Evolutionary conservation across 306 rosid genomes (phyloP), one percentile per base, ranked within the genome.

Genomic region (Vigna nakashimae): DNA sequence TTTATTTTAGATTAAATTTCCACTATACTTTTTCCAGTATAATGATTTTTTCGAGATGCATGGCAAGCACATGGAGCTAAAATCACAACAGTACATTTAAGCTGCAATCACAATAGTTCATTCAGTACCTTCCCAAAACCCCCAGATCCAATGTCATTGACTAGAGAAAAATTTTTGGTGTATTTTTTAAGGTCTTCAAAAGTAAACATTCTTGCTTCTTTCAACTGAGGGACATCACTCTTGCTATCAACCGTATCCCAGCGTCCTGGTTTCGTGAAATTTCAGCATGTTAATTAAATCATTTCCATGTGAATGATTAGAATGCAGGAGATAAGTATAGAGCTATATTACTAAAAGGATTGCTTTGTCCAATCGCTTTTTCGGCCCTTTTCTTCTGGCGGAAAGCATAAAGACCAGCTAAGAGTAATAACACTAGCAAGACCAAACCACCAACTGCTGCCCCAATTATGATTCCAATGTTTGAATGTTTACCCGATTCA

Each of bases 71-170:
- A 17, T 1, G 8, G 8, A 38, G 43, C 9, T 7, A 38, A 10
- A 43, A 73, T 20, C 50, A 80, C 7, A 55, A 53, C 9, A 32
- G 32, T 13, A 20, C 10, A 42, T 48, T 49, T n/a, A 74, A 67
- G 26, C 60, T 43, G 24, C 42, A 52, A 57, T 3, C 34, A 30
- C 34, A 15, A 56, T 3, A 16, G 34, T 4, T 24, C 52, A 48
- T 32, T 46, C 11, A 71, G 62, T 50, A 89, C 96, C 89, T 89
- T 84, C 28, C 93, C 96, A 58, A 84, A 89, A 24, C 91, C 93
- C 13, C 96, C 93, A 34, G 87, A 67, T 76, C 96, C 96, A 74
- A 89, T 58, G 16, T 65, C 84, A 51, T 87, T 89, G 9, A 43
- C 82, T 40, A 45, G 75, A 38, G 91, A 85, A 75, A 91, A 89